Percentiles rank a stretch among this genome's conserved stretches.
phyloP scores from a whole-genome alignment of 2,329 filamentous ascomycete species.

The Fonsecaea pedrosoi region DNA sequence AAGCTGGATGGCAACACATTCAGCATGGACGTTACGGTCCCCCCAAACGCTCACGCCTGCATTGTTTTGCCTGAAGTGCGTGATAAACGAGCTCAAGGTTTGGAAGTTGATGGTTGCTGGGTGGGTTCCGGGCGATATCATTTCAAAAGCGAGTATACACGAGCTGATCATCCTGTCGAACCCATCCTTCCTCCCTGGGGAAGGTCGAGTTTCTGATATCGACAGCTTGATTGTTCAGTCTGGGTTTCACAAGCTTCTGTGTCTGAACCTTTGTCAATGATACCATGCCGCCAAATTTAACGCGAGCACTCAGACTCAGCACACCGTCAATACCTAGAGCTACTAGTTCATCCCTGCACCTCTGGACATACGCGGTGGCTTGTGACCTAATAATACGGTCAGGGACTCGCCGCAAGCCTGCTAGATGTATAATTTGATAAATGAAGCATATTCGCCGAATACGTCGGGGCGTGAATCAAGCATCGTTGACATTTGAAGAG shows the following conservation, averaged over 20 bases:
- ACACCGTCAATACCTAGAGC: neutral
- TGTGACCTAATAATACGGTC: neutral
- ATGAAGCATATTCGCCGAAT: too few species aligned
- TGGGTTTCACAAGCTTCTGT: neutral
- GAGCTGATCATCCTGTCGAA: neutral
- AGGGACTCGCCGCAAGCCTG: too few species aligned
- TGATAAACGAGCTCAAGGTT: neutral
- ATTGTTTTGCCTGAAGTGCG: neutral
- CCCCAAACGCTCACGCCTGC: neutral
- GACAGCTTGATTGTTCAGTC: neutral
- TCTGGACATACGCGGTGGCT: neutral
- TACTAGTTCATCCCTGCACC: neutral
- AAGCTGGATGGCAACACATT: neutral
- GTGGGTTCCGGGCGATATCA: neutral
- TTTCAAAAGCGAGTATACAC: constrained; percentile 1
- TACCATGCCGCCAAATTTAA: neutral
- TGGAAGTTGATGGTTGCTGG: neutral
- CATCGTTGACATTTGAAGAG: neutral
- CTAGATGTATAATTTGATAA: too few species aligned
- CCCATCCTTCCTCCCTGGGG: neutral
- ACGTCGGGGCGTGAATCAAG: neutral
- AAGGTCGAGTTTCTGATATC: neutral
- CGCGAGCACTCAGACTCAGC: neutral
- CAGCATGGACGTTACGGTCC: neutral
- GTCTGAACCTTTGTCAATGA: neutral